Percentiles rank a stretch among this genome's conserved stretches.
Evolutionary conservation across 352 stramenopile species (phyloP).

Genomic region (Globisporangium lucens): DNA sequence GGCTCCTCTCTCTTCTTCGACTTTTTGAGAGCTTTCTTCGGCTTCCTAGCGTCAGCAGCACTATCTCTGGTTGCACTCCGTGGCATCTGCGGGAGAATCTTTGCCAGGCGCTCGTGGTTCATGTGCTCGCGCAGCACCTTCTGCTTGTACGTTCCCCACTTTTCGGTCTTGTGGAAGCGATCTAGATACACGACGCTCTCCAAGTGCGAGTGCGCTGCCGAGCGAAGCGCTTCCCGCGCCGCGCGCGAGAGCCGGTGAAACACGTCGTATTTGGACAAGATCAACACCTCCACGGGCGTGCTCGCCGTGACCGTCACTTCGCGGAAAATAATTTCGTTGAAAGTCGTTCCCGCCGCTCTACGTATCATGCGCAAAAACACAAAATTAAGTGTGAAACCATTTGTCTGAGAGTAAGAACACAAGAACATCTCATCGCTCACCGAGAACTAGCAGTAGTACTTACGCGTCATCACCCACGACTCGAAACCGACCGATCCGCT

Average conservation of each 20-base stretch:
- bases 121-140: conserved; percentile 42
- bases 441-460: conserved; percentile 12
- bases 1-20: neutral
- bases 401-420: neutral
- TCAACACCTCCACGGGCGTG: conserved; percentile 63
- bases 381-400: neutral
- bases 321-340: conserved; percentile 64
- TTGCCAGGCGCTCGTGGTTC: conserved; percentile 47
- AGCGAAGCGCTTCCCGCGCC: conserved; percentile 50
- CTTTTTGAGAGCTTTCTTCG: neutral
- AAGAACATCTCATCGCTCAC: neutral
- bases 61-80: neutral
- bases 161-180: conserved; percentile 63
- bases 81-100: conserved; percentile 27
- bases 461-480: conserved; percentile 75
- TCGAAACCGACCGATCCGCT: conserved; percentile 53
- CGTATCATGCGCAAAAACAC: neutral
- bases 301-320: conserved; percentile 61
- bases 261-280: conserved; percentile 79
- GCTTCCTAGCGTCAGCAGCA: neutral
- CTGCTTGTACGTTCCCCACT: conserved; percentile 61
- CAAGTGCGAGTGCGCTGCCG: conserved; percentile 36
- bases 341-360: conserved; percentile 57
- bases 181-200: conserved; percentile 66
- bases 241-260: conserved; percentile 64